Evolutionary conservation across 371 early-diverging fungal genomes (phyloP).

Genomic region (Mortierella sp.): DNA sequence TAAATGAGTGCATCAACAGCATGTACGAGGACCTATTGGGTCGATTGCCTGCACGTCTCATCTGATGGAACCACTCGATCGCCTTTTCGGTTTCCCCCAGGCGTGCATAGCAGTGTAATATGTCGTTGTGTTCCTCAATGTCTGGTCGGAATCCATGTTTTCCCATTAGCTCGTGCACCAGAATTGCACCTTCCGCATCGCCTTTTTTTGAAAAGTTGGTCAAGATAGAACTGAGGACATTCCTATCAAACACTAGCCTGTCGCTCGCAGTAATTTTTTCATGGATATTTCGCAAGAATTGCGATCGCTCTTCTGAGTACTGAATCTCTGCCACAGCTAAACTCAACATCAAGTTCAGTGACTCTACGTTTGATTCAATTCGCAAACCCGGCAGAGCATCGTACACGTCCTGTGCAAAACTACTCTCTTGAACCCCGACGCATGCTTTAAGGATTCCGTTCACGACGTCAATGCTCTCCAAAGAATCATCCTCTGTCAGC

Average conservation of each 20-base stretch:
- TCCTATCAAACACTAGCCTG: conserved; percentile 21
- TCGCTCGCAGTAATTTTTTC: conserved; percentile 16
- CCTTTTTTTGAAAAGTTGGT: conserved; percentile 46
- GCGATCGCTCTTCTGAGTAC: conserved; percentile 22
- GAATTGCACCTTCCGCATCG: conserved; percentile 44
- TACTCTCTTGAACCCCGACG: conserved; percentile 22
- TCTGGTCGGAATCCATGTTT: conserved; percentile 22
- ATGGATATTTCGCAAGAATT: conserved; percentile 25
- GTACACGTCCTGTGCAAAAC: conserved; percentile 41
- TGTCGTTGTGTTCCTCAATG: conserved; percentile 29
- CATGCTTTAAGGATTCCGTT: conserved; percentile 50
- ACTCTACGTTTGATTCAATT: conserved; percentile 32
- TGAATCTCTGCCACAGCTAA: conserved; percentile 34
- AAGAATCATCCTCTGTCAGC: neutral
- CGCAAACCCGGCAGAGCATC: conserved; percentile 24
- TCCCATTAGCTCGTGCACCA: conserved; percentile 27
- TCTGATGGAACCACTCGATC: conserved; percentile 31
- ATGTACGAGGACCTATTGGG: conserved; percentile 32
- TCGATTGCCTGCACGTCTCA: conserved; percentile 29
- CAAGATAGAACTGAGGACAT: conserved; percentile 38
- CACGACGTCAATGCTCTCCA: conserved; percentile 28
- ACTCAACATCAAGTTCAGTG: conserved; percentile 43
- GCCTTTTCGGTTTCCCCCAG: conserved; percentile 33
- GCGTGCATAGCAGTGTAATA: conserved; percentile 39
- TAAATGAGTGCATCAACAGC: conserved; percentile 33